phyloP scores from a whole-genome alignment of 805 yeast species.

The Nakazawaea anatomiae region DNA sequence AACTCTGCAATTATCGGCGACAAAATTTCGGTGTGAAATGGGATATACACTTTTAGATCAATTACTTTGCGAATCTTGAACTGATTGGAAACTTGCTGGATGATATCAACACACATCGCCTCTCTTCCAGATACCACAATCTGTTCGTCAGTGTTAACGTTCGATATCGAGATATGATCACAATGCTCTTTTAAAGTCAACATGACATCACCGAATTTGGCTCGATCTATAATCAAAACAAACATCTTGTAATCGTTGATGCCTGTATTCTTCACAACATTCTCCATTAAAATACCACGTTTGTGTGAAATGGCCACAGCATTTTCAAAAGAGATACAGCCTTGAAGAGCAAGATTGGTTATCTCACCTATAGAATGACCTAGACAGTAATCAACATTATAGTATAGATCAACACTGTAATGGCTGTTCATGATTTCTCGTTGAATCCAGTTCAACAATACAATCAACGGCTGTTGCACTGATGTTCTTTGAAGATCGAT shows the following conservation, averaged over 20 bases:
- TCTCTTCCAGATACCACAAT: constrained; percentile 25
- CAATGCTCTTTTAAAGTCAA: not conserved
- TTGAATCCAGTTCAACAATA: constrained; percentile 20
- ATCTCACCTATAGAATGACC: constrained; percentile 34
- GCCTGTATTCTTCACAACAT: constrained; percentile 20
- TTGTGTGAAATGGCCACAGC: constrained; percentile 20
- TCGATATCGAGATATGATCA: constrained; percentile 18
- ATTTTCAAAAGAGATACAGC: constrained; percentile 17
- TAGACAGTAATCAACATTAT: constrained; percentile 17
- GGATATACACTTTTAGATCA: constrained; percentile 24
- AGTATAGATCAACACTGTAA: constrained; percentile 18
- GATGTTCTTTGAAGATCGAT: constrained; percentile 18
- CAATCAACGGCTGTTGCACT: constrained; percentile 26
- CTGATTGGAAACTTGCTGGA: constrained; percentile 11
- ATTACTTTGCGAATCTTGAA: constrained; percentile 18
- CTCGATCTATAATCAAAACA: constrained; percentile 23
- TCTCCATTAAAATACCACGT: constrained; percentile 28
- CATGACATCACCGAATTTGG: constrained; percentile 15
- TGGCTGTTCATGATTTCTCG: constrained; percentile 13
- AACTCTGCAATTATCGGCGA: constrained; percentile 21
- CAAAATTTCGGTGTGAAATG: constrained; percentile 28
- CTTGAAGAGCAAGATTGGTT: constrained; percentile 22
- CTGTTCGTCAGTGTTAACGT: constrained; percentile 28
- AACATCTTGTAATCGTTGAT: constrained; percentile 29
- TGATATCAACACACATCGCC: constrained; percentile 12